Evolutionary conservation across 2,329 filamentous ascomycete genomes (phyloP), one percentile per base, ranked within the genome.

Genomic region (Cercospora citrullina): DNA sequence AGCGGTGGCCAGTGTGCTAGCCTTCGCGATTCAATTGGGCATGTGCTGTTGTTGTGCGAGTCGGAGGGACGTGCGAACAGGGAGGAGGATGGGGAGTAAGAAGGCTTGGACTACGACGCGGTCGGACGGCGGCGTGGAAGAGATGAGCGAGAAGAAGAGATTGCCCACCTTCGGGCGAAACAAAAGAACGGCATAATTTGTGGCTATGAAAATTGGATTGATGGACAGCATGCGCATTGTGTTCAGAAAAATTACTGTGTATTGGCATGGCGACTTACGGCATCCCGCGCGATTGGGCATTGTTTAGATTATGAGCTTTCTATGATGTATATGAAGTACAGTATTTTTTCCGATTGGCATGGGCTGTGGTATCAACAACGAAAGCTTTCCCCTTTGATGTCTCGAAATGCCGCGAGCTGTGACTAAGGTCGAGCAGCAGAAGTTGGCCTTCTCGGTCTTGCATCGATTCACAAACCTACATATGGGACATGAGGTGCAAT

Each of bases 11-110:
- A 86, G 87, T 1, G 80, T 92, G 5, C 75, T 94, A 21, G 90
- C 90, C 0, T 94, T 91, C 77, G 64, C 84, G 9, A 82, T 96
- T 21, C 92, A 96, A 78, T 82, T 90, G 30, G 87, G 89, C 33
- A 85, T 94, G 79, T 91, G 90, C 73, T 97, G 93, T 79, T 96
- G 91, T 78, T 92, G 90, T 75, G 85, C 85, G 12, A 85, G 83
- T 48, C 77, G 84, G 60, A 78, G 87, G 68, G 86, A 89, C 69
- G 79, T 89, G 28, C 79, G 76, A 72, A 83, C 74, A 12, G 83
- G 83, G 8, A 78, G 79, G 73, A 84, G 84, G 80, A 79, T 74
- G 68, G 82, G 82, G 3, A 70, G 66, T 30, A 71, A 71, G 67
- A 72, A 71, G 57, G 72, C 72, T n/a, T 72, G 71, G 71, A 60